Percentiles rank a stretch among this genome's conserved stretches.
Evolutionary conservation across 2,329 filamentous ascomycete genomes (phyloP).

Genomic region (Ascocoryne sarcoides): DNA sequence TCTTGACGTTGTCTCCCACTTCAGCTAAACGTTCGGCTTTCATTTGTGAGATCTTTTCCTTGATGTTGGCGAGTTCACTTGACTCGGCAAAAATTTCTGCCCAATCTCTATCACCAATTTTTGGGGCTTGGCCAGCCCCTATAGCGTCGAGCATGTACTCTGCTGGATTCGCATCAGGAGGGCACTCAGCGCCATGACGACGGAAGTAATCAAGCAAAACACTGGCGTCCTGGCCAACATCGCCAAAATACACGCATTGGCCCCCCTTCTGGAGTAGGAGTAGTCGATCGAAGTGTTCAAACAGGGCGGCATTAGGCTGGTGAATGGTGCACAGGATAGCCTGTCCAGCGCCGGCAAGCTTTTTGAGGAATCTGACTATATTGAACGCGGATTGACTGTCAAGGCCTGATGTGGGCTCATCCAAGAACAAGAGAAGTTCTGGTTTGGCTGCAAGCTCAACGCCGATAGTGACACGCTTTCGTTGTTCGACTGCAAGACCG

Average conservation of each 20-base stretch:
- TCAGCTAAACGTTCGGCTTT: slow-evolving; percentile 42
- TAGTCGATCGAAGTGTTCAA: slow-evolving; percentile 61
- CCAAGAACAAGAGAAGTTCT: slow-evolving; percentile 49
- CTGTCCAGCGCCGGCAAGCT: slow-evolving; percentile 52
- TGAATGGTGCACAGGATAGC: slow-evolving; percentile 65
- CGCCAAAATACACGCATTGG: slow-evolving; percentile 58
- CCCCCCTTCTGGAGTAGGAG: slow-evolving; percentile 55
- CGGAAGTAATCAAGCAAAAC: slow-evolving; percentile 42
- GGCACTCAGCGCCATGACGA: slow-evolving; percentile 41
- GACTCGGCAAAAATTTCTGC: slow-evolving; percentile 52
- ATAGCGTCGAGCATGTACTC: slow-evolving; percentile 54
- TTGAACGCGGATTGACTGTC: slow-evolving; percentile 52
- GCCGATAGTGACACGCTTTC: slow-evolving; percentile 57
- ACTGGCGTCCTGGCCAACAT: slow-evolving; percentile 54
- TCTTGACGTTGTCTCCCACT: slow-evolving; percentile 29
- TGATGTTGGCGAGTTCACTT: slow-evolving; percentile 45
- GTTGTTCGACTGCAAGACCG: slow-evolving; percentile 56
- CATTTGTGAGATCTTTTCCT: slow-evolving; percentile 46
- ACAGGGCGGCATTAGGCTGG: slow-evolving; percentile 60
- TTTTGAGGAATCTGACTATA: slow-evolving; percentile 50
- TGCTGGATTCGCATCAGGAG: slow-evolving; percentile 44
- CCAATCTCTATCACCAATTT: slow-evolving; percentile 58
- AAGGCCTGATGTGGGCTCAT: slow-evolving; percentile 50
- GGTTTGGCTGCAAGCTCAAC: slow-evolving; percentile 52
- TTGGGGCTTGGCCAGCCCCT: slow-evolving; percentile 50